Conservation (phyloP, 371 early-diverging fungal genomes). For the Entomophthora muscae region DNA sequence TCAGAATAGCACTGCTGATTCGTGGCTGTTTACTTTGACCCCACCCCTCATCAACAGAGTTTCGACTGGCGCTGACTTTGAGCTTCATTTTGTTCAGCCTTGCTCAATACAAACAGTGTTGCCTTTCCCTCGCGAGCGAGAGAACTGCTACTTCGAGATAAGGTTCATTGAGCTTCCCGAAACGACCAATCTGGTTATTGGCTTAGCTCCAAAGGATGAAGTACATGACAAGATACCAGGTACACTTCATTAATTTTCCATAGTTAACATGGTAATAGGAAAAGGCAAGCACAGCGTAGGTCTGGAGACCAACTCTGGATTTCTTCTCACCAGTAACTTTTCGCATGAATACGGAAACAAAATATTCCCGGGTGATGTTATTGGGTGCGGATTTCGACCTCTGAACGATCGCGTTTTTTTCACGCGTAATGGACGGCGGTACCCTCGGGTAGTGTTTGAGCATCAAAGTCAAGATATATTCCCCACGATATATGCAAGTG, state of each 20-base stretch:
- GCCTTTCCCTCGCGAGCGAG: neutral
- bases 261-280: neutral
- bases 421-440: conserved; percentile 19
- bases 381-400: conserved; percentile 23
- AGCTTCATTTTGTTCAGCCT: neutral
- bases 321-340: conserved; percentile 22
- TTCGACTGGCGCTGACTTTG: neutral
- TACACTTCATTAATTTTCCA: too few relatives aligned
- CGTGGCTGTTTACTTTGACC: neutral
- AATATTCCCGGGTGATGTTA: conserved; percentile 15
- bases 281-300: neutral
- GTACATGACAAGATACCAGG: neutral
- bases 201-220: neutral
- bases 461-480: conserved; percentile 13
- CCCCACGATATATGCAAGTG: conserved; percentile 19
- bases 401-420: conserved; percentile 19
- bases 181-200: neutral
- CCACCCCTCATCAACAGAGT: neutral
- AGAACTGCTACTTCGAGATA: conserved; percentile 5
- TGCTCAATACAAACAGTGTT: conserved; percentile 1
- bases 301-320: neutral
- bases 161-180: conserved; percentile 2
- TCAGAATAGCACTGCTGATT: too few relatives aligned
- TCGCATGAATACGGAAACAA: conserved; percentile 10
- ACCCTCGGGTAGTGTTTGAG: conserved; percentile 17